Percentiles rank a stretch among this genome's conserved stretches.
phyloP scores from a whole-genome alignment of 495 filamentous ascomycete genomes.

The Neurospora sp. region DNA sequence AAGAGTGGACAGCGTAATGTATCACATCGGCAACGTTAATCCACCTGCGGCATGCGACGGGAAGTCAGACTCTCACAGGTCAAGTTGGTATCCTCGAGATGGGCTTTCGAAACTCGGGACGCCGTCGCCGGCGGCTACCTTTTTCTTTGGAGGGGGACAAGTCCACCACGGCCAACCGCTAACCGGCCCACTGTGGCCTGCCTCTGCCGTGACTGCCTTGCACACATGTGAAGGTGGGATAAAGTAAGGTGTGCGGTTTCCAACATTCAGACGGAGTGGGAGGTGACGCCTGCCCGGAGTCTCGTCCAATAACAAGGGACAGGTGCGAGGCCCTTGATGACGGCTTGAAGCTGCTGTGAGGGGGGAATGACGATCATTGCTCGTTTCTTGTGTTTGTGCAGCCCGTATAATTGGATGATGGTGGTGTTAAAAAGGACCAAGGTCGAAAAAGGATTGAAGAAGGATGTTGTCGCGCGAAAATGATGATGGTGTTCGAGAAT shows the following conservation, averaged over 20 bases:
- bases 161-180: not conserved
- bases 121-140: not conserved
- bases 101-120: not conserved
- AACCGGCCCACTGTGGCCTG: not conserved
- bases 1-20: not conserved
- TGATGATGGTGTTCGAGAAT: not conserved
- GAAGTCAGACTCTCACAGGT: not conserved
- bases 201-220: not conserved
- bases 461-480: not conserved
- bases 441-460: not conserved
- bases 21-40: not conserved
- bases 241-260: not conserved
- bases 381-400: not conserved
- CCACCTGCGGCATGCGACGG: not conserved
- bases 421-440: not conserved
- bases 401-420: not conserved
- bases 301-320: not conserved
- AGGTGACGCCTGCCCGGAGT: not conserved
- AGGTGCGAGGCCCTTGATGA: not conserved
- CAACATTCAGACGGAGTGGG: not conserved
- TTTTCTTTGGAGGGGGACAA: not conserved
- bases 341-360: not conserved
- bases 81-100: not conserved
- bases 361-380: not conserved
- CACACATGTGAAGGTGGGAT: not conserved